A percentile compares a stretch with the other conserved stretches of the same genome.
Conservation (phyloP, 805 yeast genomes). For the Saccharomyces kudriavzevii region DNA sequence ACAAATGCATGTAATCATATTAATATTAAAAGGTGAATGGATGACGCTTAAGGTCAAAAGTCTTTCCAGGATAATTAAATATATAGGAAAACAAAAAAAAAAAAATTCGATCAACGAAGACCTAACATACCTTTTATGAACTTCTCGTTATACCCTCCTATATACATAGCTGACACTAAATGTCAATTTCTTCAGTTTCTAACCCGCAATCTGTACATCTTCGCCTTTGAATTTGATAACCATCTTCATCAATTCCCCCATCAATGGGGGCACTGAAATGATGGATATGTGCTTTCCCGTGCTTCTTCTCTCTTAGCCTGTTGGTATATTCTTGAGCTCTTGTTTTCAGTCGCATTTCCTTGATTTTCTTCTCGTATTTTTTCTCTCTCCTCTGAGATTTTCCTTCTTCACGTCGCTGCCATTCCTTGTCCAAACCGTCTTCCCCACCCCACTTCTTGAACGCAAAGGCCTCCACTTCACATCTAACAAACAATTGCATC, state of each 20-base stretch:
- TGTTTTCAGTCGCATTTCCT: slow-evolving; percentile 83
- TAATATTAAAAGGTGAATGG: neutral
- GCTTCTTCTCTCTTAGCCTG: slow-evolving; percentile 50
- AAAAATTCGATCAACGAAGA: neutral
- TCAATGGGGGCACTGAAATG: slow-evolving; percentile 57
- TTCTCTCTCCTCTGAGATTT: slow-evolving; percentile 68
- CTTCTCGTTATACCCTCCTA: neutral
- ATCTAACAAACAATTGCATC: slow-evolving; percentile 86
- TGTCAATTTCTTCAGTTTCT: slow-evolving; percentile 66
- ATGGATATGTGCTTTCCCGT: slow-evolving; percentile 61
- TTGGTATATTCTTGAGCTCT: slow-evolving; percentile 86
- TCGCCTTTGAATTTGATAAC: slow-evolving; percentile 39
- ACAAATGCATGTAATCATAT: neutral
- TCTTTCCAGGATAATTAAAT: neutral
- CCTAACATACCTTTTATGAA: neutral
- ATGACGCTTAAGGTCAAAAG: neutral
- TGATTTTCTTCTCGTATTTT: slow-evolving; percentile 66
- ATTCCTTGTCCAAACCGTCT: slow-evolving; percentile 85
- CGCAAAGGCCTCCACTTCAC: slow-evolving; percentile 89
- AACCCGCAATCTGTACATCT: slow-evolving; percentile 77
- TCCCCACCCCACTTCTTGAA: slow-evolving; percentile 91
- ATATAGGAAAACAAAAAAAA: neutral
- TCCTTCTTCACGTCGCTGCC: slow-evolving; percentile 72
- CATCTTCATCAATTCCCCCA: slow-evolving; percentile 37
- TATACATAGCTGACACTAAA: neutral